Base-by-base conservation (phyloP, 75 land plant species). In the Picea glauca region DNA sequence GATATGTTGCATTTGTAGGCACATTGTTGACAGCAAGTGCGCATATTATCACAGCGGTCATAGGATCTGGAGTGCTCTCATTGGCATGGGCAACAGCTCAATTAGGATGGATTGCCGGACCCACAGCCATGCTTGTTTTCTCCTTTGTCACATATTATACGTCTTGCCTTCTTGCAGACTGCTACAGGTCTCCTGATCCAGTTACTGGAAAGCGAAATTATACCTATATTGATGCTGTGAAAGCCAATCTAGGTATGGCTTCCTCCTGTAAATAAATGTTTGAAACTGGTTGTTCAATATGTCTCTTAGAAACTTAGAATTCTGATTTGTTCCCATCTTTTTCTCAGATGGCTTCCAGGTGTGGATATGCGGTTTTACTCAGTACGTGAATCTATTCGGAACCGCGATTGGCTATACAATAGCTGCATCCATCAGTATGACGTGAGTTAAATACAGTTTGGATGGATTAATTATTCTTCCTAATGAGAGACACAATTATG, bases 51-150 rank as follows among this genome's bases (percentile, higher is more conserved):
- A 93, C 96, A 40, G 96, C 96, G 0, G 91, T 91, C 26, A 91
- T 88, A 31, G 93, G 94, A 5, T 91, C 92, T 0, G 94, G 94
- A n/a, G 94, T 93, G 20, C 79, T 91, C 64, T 91, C 96, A 2
- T 67, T 93, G 83, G 94, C 94, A 56, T 93, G 96, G 96, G 89
- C 95, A 31, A 83, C 85, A 17, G 94, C 92, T 58, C 94, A 93
- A 78, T 80, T 93, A 3, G 96, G 96, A 43, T 93, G 96, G 96
- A 73, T 93, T 40, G 96, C 91, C 14, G 94, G 94, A 3, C 93
- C 93, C 18, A 74, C 80, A 1, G 90, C 82, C 26, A 79, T 90
- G 81, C 15, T 92, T 72, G 40, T 80, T 65, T 92, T 92, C 77
- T 78, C 94, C 58, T 75, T 83, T n/a, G 81, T 92, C 4, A 92